Evolutionary conservation across 2,329 filamentous ascomycete species (phyloP), one percentile per base, ranked within the genome.

Genomic region (Sporothrix pallida): DNA sequence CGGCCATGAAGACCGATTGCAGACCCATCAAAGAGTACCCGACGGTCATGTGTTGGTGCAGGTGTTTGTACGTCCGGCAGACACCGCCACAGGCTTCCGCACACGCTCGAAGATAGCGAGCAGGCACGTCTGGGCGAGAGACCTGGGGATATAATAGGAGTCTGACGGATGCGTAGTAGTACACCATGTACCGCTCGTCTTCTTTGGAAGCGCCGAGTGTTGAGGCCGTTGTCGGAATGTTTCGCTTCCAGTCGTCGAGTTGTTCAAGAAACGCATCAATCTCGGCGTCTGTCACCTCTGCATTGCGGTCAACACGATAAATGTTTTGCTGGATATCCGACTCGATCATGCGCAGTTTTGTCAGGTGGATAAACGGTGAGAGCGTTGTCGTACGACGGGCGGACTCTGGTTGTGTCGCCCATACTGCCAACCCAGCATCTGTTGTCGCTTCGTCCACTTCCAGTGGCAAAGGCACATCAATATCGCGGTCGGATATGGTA

Each of bases 401-500:
- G 15, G 10, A 6, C 9, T 58, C 56, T 9, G 23, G 56, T 3
- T 58, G 56, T 26, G 23, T 31, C 20, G 56, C 56, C 56, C 56
- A 58, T 7, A 23, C 56, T 15, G 56, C 23, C 23, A 58, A 23
- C 13, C 56, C 56, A 15, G 23, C 56, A 15, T 58, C 56, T 5
- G 56, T 58, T 23, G 56, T 23, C 2, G 56, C 56, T 26, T 58
- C 56, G 12, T 58, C 56, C 56, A 58, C 56, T 6, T 58, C 56
- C 10, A 58, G 23, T 13, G 56, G 56, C 10, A 58, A 37, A 71
- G 46, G 56, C 23, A 83, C 78, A 2, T 78, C 76, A 37, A 85
- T 83, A 23, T 83, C 81, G 20, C 77, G 73, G 71, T 85, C 84
- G 0, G 79, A 76, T 6, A 85, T 83, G 0, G 83, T 81, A 72